phyloP scores from a whole-genome alignment of 257 asterid genomes.

The Orobanche coerulescens region DNA sequence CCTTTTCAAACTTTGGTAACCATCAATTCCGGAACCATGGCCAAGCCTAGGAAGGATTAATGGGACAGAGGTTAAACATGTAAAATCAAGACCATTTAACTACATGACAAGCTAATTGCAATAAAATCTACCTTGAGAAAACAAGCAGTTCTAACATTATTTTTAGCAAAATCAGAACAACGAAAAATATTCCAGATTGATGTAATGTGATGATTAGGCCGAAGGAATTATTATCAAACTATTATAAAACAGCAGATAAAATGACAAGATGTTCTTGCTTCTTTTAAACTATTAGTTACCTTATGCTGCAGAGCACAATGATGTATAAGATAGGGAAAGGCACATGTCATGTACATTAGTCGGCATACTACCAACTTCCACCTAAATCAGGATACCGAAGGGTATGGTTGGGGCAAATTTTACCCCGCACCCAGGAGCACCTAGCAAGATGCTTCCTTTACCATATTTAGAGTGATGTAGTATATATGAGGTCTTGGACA shows the following conservation, averaged over 20 bases:
- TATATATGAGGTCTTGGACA: too few species aligned
- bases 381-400: neutral
- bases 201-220: neutral
- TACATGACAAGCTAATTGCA: neutral
- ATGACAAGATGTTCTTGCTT: neutral
- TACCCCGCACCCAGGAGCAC: too few species aligned
- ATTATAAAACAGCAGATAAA: neutral
- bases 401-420: neutral
- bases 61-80: neutral
- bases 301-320: neutral
- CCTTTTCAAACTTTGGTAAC: too few species aligned
- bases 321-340: neutral
- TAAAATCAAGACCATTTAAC: neutral
- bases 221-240: neutral
- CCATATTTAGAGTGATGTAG: too few species aligned
- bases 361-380: neutral
- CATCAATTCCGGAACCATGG: too few species aligned
- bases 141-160: neutral
- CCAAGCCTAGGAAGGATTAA: too few species aligned
- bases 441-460: too few species aligned
- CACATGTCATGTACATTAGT: neutral
- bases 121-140: neutral
- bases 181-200: constrained; percentile 1
- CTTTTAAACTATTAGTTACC: neutral
- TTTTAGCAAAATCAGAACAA: neutral